Base-by-base conservation (phyloP, 2,329 filamentous ascomycete species). In the Aspergillus luchuensis region DNA sequence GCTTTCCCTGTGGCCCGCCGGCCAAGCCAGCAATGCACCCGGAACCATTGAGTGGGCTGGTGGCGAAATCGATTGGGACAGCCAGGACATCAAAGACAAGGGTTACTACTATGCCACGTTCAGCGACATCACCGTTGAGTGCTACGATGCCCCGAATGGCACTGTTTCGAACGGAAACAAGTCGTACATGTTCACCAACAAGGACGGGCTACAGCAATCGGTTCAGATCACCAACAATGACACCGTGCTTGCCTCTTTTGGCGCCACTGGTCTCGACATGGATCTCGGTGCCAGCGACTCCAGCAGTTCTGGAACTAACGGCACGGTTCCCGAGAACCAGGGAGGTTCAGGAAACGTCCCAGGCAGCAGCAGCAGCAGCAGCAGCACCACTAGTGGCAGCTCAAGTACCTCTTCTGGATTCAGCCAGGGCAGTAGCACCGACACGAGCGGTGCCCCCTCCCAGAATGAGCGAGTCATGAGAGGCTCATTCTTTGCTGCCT, bases 1-100 rank as follows among this genome's bases (percentile, higher is more conserved):
- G 81, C 84, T 99, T 54, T 98, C 95, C 15, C 87, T 99, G 72
- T 99, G 95, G 95, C 95, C 95, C 43, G 95, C 91, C 71, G 95
- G 95, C 73, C 85, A 91, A 50, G 79, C 87, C 8, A 84, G 83
- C 72, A 97, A 97, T 76, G 89, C 86, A 43, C 74, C 90, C 74
- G 95, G 95, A 58, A 98, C 95, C 36, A 85, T 97, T 66, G 83
- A 88, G 57, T 99, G 95, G 95, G 91, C 94, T 17, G 95, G 95
- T 72, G 95, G 95, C 69, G 80, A 85, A 56, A 94, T 99, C 65
- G 85, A 96, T 82, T 99, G 95, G 94, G 81, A 90, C 74, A 87
- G 85, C 66, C 80, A 83, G 19, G 91, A 96, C 77, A 94, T 98
- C 82, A 81, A 91, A 79, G 84, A 85, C 56, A 83, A 91, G 72